Percentiles rank a stretch among this genome's conserved stretches.
Conservation (phyloP, 1,139 yeast species). For the Saccharomyces hybrid region DNA sequence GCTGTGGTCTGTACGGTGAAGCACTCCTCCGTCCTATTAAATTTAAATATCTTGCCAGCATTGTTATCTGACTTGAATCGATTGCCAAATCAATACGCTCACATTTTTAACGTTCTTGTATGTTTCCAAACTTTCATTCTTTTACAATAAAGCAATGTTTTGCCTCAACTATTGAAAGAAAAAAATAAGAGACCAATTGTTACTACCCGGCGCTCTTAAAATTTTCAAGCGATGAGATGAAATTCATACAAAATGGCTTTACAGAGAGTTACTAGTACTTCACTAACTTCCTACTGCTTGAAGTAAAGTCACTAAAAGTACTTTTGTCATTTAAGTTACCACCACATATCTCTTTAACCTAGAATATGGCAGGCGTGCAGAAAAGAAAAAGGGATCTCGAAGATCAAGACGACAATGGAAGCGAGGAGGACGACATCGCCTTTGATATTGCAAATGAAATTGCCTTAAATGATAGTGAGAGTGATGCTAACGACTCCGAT, state of each 20-base stretch:
- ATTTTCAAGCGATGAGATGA: constrained; percentile 12
- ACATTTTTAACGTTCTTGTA: background rate
- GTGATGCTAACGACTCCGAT: constrained; percentile 33
- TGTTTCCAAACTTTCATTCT: background rate
- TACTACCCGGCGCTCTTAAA: background rate
- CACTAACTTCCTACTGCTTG: background rate
- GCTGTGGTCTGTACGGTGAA: constrained; percentile 31
- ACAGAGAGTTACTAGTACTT: background rate
- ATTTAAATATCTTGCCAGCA: background rate
- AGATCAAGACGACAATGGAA: background rate
- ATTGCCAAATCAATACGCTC: background rate
- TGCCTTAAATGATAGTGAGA: constrained; percentile 43
- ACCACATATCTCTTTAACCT: background rate
- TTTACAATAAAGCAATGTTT: background rate
- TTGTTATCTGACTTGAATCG: background rate
- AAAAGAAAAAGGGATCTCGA: background rate
- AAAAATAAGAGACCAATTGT: background rate
- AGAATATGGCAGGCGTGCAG: background rate
- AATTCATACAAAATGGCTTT: background rate
- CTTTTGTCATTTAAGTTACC: background rate
- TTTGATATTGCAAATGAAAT: constrained; percentile 62
- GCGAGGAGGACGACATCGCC: background rate
- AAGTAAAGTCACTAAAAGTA: background rate
- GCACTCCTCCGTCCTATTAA: constrained; percentile 7
- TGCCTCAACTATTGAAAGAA: background rate